Conservation (phyloP, 2,329 filamentous ascomycete species). For the Lasiodiplodia gonubiensis region DNA sequence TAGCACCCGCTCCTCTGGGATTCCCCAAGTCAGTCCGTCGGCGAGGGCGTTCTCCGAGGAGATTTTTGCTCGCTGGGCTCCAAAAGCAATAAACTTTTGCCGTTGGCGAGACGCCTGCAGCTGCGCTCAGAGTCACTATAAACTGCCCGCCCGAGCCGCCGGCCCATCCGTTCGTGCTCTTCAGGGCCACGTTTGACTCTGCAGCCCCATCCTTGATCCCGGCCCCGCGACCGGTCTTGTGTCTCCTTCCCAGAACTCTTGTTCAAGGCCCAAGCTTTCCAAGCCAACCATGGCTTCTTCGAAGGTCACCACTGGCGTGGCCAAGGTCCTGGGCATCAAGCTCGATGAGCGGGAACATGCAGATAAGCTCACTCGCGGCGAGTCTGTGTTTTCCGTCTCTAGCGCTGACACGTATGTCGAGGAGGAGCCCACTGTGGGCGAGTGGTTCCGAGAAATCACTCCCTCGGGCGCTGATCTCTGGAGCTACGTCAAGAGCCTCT, state of each 20-base stretch:
- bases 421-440: slow-evolving; percentile 73
- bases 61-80: slow-evolving; percentile 7
- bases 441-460: slow-evolving; percentile 71
- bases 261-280: slow-evolving; percentile 16
- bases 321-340: slow-evolving; percentile 83
- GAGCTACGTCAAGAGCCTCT: slow-evolving; percentile 72
- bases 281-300: slow-evolving; percentile 37
- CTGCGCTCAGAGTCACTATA: slow-evolving; percentile 14
- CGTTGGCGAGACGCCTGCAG: slow-evolving; percentile 3
- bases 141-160: slow-evolving; percentile 16
- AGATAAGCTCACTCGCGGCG: slow-evolving; percentile 74
- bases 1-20: slow-evolving; percentile 15
- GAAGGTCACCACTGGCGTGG: slow-evolving; percentile 73
- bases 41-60: slow-evolving; percentile 1
- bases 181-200: slow-evolving; percentile 11
- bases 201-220: slow-evolving; percentile 19
- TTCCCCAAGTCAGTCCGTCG: slow-evolving; percentile 1
- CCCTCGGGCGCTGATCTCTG: slow-evolving; percentile 63
- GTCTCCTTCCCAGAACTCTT: neutral
- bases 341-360: slow-evolving; percentile 69
- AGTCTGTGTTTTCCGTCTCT: slow-evolving; percentile 76
- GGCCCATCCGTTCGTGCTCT: slow-evolving; percentile 13
- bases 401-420: slow-evolving; percentile 83
- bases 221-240: slow-evolving; percentile 14
- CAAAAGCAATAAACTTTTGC: slow-evolving; percentile 16